These are phyloP conservation scores for Eryngium alpinum DNA, from an alignment of 140 eudicot species.

Conservation along the genomic window DNA sequence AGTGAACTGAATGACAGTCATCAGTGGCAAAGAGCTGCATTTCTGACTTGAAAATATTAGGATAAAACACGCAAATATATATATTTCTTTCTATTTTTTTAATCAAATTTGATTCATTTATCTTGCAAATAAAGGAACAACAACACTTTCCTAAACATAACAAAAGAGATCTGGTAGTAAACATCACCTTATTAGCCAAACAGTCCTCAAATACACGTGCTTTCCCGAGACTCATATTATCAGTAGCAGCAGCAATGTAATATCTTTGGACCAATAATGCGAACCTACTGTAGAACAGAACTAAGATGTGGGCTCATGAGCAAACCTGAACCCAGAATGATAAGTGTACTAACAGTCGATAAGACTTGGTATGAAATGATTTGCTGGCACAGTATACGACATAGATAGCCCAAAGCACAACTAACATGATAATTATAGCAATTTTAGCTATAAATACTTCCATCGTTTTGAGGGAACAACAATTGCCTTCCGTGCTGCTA, in stretches of 20 bases:
- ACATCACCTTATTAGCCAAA: slow-evolving; percentile 12
- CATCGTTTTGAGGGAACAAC: not conserved
- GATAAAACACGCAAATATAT: not conserved
- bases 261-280: slow-evolving; percentile 28
- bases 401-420: slow-evolving; percentile 44
- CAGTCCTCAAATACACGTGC: slow-evolving; percentile 14
- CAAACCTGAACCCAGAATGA: slow-evolving; percentile 89
- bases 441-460: not conserved
- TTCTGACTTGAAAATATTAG: too few species aligned
- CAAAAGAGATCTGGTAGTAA: not conserved
- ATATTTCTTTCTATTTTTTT: not conserved
- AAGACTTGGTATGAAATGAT: slow-evolving; percentile 29
- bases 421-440: slow-evolving; percentile 13
- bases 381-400: slow-evolving; percentile 54
- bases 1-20: not conserved
- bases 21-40: too few species aligned
- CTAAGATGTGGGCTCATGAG: not conserved
- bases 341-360: slow-evolving; percentile 58
- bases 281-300: not conserved
- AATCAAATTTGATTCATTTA: not conserved
- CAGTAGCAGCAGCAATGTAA: slow-evolving; percentile 90
- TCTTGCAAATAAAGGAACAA: not conserved
- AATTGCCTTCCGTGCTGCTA: not conserved
- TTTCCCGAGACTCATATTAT: slow-evolving; percentile 90
- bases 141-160: not conserved